Conservation (phyloP, 2,329 filamentous ascomycete species). For the Nigrospora osmanthi region DNA sequence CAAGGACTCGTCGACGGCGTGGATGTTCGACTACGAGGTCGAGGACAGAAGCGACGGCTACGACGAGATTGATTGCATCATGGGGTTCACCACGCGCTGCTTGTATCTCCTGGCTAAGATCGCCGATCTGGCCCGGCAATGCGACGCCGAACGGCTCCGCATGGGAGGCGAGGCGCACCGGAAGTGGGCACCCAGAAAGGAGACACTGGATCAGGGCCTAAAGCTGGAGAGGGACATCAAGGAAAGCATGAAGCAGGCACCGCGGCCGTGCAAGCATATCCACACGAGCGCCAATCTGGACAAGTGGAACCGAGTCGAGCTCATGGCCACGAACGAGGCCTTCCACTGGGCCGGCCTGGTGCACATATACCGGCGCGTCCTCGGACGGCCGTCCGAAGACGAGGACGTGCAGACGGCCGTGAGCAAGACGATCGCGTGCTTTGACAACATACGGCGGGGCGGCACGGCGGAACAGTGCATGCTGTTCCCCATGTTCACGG, state of each 20-base stretch:
- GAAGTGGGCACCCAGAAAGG: conserved; percentile 49
- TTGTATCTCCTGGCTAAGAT: conserved; percentile 65
- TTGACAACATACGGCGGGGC: conserved; percentile 55
- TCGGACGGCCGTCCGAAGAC: conserved; percentile 52
- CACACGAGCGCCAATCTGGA: conserved; percentile 40
- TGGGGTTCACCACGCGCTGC: conserved; percentile 68
- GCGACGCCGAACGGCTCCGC: conserved; percentile 58
- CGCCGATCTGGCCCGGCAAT: conserved; percentile 61
- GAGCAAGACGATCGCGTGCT: conserved; percentile 51
- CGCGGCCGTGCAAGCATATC: conserved; percentile 37
- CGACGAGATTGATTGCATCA: conserved; percentile 71
- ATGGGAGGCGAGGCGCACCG: conserved; percentile 35
- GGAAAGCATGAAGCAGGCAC: conserved; percentile 38
- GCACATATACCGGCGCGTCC: conserved; percentile 66
- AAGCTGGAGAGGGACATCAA: conserved; percentile 54
- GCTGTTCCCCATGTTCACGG: conserved; percentile 76
- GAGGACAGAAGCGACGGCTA: conserved; percentile 46
- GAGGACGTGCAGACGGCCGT: conserved; percentile 56
- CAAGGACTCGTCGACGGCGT: conserved; percentile 39
- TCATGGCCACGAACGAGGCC: conserved; percentile 65
- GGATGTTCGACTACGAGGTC: conserved; percentile 41
- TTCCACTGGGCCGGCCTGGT: conserved; percentile 75
- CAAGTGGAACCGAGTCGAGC: conserved; percentile 53
- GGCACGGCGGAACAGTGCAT: conserved; percentile 68
- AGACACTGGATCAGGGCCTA: conserved; percentile 48